A percentile compares a stretch with the other conserved stretches of the same genome.
These are phyloP conservation scores for Trapa bicornis DNA, from an alignment of 345 rosid genomes.

Conservation along the genomic window DNA sequence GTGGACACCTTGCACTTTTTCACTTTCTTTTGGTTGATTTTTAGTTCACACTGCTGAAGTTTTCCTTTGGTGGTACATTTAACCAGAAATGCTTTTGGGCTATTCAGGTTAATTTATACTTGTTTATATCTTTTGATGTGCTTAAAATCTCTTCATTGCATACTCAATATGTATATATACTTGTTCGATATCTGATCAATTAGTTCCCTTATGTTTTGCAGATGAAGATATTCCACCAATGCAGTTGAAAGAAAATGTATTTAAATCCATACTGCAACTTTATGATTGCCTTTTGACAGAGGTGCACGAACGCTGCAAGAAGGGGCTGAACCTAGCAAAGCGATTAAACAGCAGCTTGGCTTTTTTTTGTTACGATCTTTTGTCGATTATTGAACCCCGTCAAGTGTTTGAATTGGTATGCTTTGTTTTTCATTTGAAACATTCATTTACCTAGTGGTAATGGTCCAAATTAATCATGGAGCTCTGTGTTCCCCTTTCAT, in stretches of 20 bases:
- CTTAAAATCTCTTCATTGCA: too few species aligned
- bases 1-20: not conserved
- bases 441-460: not conserved
- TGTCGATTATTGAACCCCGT: conserved; percentile 87
- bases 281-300: conserved; percentile 95
- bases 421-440: conserved; percentile 5
- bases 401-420: conserved; percentile 96
- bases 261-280: conserved; percentile 80
- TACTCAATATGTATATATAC: not conserved
- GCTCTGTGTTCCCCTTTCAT: not conserved
- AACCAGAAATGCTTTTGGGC: not conserved
- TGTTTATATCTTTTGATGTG: too few species aligned
- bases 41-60: not conserved
- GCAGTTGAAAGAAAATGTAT: conserved; percentile 94
- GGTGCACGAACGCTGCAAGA: conserved; percentile 96
- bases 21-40: not conserved
- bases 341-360: conserved; percentile 96
- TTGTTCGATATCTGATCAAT: not conserved
- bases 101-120: not conserved
- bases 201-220: conserved; percentile 11
- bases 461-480: not conserved
- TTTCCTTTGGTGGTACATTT: not conserved
- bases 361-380: conserved; percentile 94
- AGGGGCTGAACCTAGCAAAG: conserved; percentile 90
- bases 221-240: conserved; percentile 97